A percentile compares a stretch with the other conserved stretches of the same genome.
phyloP scores from a whole-genome alignment of 2,329 filamentous ascomycete genomes.

The Nothophaeocryptopus gaeumannii region DNA sequence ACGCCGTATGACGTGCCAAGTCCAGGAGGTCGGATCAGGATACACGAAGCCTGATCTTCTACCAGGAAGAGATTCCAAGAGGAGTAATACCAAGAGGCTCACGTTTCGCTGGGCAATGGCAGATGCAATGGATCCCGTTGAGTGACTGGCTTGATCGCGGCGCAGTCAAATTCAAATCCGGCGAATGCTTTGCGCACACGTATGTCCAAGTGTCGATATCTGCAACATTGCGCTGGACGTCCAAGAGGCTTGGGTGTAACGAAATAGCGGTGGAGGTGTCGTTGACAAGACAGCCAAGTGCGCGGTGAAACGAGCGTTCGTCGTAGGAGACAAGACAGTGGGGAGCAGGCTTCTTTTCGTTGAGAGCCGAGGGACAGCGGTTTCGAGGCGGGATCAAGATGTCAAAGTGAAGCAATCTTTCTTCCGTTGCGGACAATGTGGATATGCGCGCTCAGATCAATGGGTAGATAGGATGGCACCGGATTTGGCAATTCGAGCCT shows the following conservation, averaged over 20 bases:
- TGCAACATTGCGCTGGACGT: not conserved
- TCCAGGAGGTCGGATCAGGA: no score
- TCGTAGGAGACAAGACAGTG: conserved; percentile 7
- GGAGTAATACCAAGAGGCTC: not conserved
- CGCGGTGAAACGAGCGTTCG: conserved; percentile 18
- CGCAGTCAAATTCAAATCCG: no score
- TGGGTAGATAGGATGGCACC: conserved; percentile 4
- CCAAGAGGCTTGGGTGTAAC: conserved; percentile 19
- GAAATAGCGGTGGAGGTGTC: conserved; percentile 4
- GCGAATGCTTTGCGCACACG: no score
- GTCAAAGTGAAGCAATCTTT: conserved; percentile 5
- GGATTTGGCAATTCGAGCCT: no score
- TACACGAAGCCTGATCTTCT: not conserved
- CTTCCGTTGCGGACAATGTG: conserved; percentile 7
- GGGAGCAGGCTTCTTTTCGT: conserved; percentile 8
- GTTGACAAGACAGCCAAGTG: conserved; percentile 20
- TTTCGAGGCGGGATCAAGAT: conserved; percentile 7
- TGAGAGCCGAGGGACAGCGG: not conserved
- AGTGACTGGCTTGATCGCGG: no score
- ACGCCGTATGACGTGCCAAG: no score
- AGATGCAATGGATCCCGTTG: no score
- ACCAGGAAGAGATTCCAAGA: conserved; percentile 5
- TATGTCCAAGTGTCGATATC: no score
- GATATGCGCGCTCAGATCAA: conserved; percentile 2
- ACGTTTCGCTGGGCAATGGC: conserved; percentile 11